Conservation (phyloP, 495 filamentous ascomycete genomes). For the Jackrogersella minutella region DNA sequence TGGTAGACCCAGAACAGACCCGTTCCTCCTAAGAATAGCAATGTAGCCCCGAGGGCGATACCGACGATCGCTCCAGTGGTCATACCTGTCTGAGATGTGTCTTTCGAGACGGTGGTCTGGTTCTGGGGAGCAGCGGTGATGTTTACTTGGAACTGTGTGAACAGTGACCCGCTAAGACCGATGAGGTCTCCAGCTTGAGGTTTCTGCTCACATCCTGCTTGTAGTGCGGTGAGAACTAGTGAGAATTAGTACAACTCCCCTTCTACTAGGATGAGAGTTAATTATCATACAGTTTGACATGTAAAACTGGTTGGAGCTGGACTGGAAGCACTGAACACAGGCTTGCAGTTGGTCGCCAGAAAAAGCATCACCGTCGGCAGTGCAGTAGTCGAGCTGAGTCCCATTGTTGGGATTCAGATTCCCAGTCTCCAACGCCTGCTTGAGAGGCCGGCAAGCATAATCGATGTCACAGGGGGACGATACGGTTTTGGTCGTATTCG, state of each 20-base stretch:
- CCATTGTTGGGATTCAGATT: constrained; percentile 29
- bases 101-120: constrained; percentile 15
- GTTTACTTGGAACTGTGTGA: constrained; percentile 44
- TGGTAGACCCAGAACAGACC: constrained; percentile 54
- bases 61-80: constrained; percentile 57
- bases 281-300: constrained; percentile 45
- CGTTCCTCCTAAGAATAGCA: constrained; percentile 49
- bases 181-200: constrained; percentile 45
- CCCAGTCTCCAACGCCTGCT: constrained; percentile 36
- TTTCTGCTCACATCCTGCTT: constrained; percentile 52
- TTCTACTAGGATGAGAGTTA: not conserved
- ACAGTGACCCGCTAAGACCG: constrained; percentile 46
- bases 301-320: constrained; percentile 39
- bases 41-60: constrained; percentile 50
- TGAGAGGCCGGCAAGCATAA: constrained; percentile 40
- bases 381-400: constrained; percentile 42
- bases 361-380: constrained; percentile 35
- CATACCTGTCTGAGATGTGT: constrained; percentile 34
- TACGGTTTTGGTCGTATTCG: constrained; percentile 27
- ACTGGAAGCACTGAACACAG: constrained; percentile 43
- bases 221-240: constrained; percentile 50
- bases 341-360: constrained; percentile 21
- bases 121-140: constrained; percentile 45
- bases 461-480: constrained; percentile 46
- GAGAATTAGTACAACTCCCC: constrained; percentile 3